A percentile compares a stretch with the other conserved stretches of the same genome.
Evolutionary conservation across 805 yeast species (phyloP).

Genomic region (Ogataea nakhonphanomensis): DNA sequence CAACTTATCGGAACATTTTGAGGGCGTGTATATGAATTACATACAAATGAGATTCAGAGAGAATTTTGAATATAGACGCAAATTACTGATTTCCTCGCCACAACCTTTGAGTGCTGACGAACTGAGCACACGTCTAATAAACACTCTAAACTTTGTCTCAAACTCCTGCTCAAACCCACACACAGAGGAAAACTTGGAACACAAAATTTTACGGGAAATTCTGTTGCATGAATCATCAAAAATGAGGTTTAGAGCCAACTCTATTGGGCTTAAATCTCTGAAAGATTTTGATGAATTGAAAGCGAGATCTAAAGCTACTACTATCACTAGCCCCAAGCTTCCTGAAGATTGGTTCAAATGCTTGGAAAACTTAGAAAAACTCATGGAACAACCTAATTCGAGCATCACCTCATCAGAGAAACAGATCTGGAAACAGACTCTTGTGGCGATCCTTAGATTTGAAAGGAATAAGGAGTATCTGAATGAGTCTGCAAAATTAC

Average conservation of each 20-base stretch:
- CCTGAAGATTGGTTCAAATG: background rate
- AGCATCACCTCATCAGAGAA: constrained; percentile 1
- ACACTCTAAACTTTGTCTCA: constrained; percentile 26
- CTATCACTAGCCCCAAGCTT: background rate
- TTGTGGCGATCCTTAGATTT: constrained; percentile 10
- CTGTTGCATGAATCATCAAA: constrained; percentile 25
- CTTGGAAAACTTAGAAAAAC: background rate
- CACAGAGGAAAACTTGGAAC: constrained; percentile 10
- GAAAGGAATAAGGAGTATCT: constrained; percentile 22
- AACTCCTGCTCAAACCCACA: constrained; percentile 22
- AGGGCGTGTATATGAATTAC: constrained; percentile 6
- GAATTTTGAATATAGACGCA: constrained; percentile 21
- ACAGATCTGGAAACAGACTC: constrained; percentile 6
- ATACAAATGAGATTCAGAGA: constrained; percentile 23
- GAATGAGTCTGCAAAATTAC: constrained; percentile 20
- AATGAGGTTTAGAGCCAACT: constrained; percentile 1
- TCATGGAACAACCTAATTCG: background rate
- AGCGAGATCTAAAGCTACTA: background rate
- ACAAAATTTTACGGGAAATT: constrained; percentile 17
- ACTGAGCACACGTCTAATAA: constrained; percentile 16
- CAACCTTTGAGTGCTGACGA: constrained; percentile 10
- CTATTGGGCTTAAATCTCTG: constrained; percentile 5
- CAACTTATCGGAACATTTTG: constrained; percentile 9
- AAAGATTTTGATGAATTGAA: background rate
- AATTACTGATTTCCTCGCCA: constrained; percentile 1